These are phyloP conservation scores for Nepenthes gracilis DNA, from an alignment of 148 eudicot species.

Conservation along the genomic window DNA sequence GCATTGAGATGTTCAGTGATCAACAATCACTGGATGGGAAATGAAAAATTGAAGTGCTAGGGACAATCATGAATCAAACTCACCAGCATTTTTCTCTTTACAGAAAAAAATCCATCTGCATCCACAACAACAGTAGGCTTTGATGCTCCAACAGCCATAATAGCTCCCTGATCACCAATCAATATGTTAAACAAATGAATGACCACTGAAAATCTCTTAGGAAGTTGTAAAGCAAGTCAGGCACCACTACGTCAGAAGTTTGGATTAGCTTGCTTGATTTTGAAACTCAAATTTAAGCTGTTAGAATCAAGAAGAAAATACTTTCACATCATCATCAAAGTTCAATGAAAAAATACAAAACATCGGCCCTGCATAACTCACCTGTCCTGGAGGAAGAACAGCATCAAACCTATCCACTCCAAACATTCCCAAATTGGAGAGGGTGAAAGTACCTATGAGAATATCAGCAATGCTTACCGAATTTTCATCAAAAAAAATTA, in stretches of 20 bases:
- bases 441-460: constrained; percentile 70
- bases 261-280: too few species aligned
- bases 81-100: constrained; percentile 89
- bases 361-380: constrained; percentile 9
- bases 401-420: constrained; percentile 98
- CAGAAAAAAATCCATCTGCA: constrained; percentile 88
- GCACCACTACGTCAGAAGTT: too few species aligned
- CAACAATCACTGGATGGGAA: too few species aligned
- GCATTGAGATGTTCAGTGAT: too few species aligned
- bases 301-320: too few species aligned
- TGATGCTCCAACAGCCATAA: constrained; percentile 99
- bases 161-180: constrained; percentile 62
- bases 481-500: not conserved
- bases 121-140: constrained; percentile 84
- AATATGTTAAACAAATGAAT: not conserved
- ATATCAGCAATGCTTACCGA: constrained; percentile 6
- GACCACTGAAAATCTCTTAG: not conserved
- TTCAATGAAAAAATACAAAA: not conserved
- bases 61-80: constrained; percentile 12
- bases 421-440: constrained; percentile 95
- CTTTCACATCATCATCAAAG: not conserved
- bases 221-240: not conserved
- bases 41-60: too few species aligned
- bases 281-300: too few species aligned
- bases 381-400: constrained; percentile 99